Base-by-base conservation (phyloP, 202 grass and related monocot genomes). In the Dendrocalamus latiflorus region DNA sequence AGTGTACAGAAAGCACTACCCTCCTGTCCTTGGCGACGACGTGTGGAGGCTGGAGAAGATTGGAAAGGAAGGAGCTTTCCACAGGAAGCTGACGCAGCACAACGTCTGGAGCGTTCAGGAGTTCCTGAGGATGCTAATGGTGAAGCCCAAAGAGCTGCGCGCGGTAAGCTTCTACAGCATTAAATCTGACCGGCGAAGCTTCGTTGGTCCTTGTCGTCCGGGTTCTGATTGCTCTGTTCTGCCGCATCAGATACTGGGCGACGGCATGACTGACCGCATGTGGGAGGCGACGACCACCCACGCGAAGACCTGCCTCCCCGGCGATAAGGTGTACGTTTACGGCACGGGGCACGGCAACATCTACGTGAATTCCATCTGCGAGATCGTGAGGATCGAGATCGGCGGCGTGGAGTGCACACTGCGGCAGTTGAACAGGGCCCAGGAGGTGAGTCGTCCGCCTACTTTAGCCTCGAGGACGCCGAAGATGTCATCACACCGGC, bases 11-110 rank as follows among this genome's bases (percentile, higher is more conserved):
- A 99, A 99, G 78, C 96, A 92, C 74, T 89, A 99, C 66, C 96
- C 96, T 16, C 96, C 93, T 21, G 34, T 33, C 42, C 87, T 96
- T 14, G 9, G 1, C 14, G 96, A 99, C 56, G 89, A 99, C 13
- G 93, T 99, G 39, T 99, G 96, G 96, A 71, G 96, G 36, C 87
- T 99, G 6, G 93, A 95, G 65, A 92, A 76, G 83, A 95, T 99
- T 1, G 89, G 93, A 6, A 99, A 99, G 59, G 91, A 84, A 3
- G 93, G 96, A 2, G 85, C 93, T 6, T 99, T 95, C 76, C 93
- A 99, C 83, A 53, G 61, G 26, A 99, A 90, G 74, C 93, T 99
- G 17, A 0, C n/a, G 10, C 11, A 24, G 0, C 2, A 80, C 21
- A 12, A 54, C 2, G 66, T 99, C 33, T 21, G 5, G 13, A 96